Evolutionary conservation across 2,329 filamentous ascomycete species (phyloP).

Genomic region (Hypomyces rosellus): DNA sequence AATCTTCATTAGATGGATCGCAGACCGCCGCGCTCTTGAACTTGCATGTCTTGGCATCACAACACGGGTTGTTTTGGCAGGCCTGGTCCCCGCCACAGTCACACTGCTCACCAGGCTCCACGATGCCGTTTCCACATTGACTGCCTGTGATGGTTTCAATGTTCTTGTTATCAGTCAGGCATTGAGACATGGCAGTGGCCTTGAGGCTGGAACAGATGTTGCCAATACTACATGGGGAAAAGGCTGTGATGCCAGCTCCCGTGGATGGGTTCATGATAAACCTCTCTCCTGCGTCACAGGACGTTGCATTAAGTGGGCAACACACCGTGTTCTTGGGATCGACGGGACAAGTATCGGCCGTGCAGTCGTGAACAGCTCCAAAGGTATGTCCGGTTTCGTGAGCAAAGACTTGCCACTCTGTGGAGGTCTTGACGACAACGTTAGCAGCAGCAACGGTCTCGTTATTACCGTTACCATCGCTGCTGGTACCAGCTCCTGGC

Average conservation of each 20-base stretch:
- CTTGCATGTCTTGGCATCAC: conserved; percentile 78
- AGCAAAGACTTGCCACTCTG: conserved; percentile 93
- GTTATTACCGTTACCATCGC: conserved; percentile 41
- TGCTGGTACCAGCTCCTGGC: conserved; percentile 48
- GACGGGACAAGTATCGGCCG: conserved; percentile 59
- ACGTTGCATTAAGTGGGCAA: conserved; percentile 64
- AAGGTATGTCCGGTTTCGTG: conserved; percentile 94
- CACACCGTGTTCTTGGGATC: conserved; percentile 53
- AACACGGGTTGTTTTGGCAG: conserved; percentile 74
- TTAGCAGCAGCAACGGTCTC: conserved; percentile 82
- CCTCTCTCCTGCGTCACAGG: conserved; percentile 68
- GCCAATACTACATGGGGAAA: conserved; percentile 84
- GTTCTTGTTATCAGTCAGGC: conserved; percentile 78
- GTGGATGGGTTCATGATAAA: conserved; percentile 98
- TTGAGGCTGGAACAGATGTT: conserved; percentile 88
- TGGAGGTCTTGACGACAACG: conserved; percentile 75
- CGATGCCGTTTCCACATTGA: conserved; percentile 94
- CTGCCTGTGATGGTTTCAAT: conserved; percentile 75
- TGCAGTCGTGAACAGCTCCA: conserved; percentile 93
- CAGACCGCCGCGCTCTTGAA: conserved; percentile 73
- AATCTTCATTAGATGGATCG: conserved; percentile 75
- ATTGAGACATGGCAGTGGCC: conserved; percentile 67
- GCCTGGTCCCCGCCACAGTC: conserved; percentile 76
- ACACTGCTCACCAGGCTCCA: conserved; percentile 89
- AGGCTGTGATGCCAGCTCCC: conserved; percentile 61